Evolutionary conservation across 352 stramenopile genomes (phyloP).

Genomic region (Globisporangium orthogonon): DNA sequence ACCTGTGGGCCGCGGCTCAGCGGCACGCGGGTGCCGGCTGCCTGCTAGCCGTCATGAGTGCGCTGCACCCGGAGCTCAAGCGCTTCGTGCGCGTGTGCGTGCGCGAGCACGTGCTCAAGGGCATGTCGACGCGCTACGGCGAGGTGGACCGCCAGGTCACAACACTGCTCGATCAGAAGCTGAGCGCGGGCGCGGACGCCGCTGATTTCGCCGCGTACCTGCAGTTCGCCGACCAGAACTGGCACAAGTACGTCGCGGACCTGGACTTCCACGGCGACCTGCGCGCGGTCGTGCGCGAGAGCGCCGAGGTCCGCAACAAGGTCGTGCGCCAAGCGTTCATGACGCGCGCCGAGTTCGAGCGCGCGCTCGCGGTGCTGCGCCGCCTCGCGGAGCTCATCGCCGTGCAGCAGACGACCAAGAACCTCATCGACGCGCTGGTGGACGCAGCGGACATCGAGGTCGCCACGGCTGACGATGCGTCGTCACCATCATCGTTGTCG

Average conservation of each 20-base stretch:
- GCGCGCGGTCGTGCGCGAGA: slow-evolving; percentile 4
- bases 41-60: slow-evolving; percentile 8
- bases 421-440: slow-evolving; percentile 4
- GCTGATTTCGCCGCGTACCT: slow-evolving; percentile 7
- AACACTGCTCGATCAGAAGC: slow-evolving; percentile 4
- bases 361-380: slow-evolving; percentile 4
- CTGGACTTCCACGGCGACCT: slow-evolving; percentile 9
- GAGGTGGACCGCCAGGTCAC: slow-evolving; percentile 6
- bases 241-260: slow-evolving; percentile 7
- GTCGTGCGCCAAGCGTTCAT: slow-evolving; percentile 2
- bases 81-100: slow-evolving; percentile 11
- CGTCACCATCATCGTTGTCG: background rate
- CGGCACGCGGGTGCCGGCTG: slow-evolving; percentile 4
- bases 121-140: slow-evolving; percentile 6
- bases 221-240: slow-evolving; percentile 6
- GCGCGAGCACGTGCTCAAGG: slow-evolving; percentile 8
- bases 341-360: slow-evolving; percentile 1
- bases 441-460: slow-evolving; percentile 6
- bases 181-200: slow-evolving; percentile 1
- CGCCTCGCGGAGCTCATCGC: slow-evolving; percentile 6
- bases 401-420: slow-evolving; percentile 6
- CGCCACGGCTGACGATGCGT: background rate
- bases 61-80: slow-evolving; percentile 7
- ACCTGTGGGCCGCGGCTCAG: slow-evolving; percentile 2
- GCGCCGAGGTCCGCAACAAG: slow-evolving; percentile 8